Percentiles rank a stretch among this genome's conserved stretches.
Evolutionary conservation across 805 yeast genomes (phyloP).

Genomic region (Spathaspora gorwiae): DNA sequence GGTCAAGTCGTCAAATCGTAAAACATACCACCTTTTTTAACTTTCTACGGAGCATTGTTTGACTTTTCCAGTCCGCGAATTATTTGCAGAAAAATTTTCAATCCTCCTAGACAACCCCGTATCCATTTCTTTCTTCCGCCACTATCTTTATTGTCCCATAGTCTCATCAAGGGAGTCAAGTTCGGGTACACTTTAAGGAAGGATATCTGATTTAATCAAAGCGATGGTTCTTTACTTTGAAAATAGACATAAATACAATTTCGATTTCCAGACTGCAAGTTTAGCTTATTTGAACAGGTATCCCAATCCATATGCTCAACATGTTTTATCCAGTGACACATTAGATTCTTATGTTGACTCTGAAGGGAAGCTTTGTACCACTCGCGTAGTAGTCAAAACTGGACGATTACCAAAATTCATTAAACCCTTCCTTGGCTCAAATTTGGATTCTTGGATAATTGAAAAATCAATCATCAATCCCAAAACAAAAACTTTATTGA

Average conservation of each 20-base stretch:
- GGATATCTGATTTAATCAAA: neutral
- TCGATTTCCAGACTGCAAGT: constrained; percentile 67
- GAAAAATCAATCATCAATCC: constrained; percentile 78
- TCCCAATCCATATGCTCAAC: constrained; percentile 78
- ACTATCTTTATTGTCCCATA: too few species aligned
- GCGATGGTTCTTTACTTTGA: constrained; percentile 37
- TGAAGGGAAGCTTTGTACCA: constrained; percentile 63
- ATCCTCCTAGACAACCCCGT: too few species aligned
- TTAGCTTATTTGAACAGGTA: constrained; percentile 62
- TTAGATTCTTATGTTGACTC: constrained; percentile 54
- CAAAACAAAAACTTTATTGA: constrained; percentile 42
- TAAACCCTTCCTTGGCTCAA: constrained; percentile 66
- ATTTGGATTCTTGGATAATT: constrained; percentile 73
- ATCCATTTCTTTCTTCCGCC: too few species aligned
- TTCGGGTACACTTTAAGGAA: too few species aligned
- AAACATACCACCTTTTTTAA: too few species aligned
- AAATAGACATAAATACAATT: constrained; percentile 25
- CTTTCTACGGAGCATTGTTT: too few species aligned
- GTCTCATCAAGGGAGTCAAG: too few species aligned
- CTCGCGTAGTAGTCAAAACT: constrained; percentile 68
- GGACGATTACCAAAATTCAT: constrained; percentile 83
- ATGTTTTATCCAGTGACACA: constrained; percentile 81
- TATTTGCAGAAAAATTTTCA: too few species aligned
- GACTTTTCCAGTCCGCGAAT: too few species aligned
- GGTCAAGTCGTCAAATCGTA: too few species aligned